A percentile compares a stretch with the other conserved stretches of the same genome.
Conservation (phyloP, 441 rosid species). For the Oxalis stricta region DNA sequence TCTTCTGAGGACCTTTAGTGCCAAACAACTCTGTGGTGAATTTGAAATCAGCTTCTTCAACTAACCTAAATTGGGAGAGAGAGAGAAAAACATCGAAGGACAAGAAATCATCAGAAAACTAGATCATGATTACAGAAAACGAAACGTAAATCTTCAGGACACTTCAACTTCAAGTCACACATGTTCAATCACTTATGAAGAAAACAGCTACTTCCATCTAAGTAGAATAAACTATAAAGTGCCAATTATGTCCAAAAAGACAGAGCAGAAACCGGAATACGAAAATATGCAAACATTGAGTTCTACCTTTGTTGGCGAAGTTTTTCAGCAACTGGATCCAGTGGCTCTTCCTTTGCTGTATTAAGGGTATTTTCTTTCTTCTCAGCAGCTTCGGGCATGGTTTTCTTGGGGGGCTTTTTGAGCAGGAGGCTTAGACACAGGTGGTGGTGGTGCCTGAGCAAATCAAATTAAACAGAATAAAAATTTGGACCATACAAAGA, state of each 20-base stretch:
- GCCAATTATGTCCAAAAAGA: too few species aligned
- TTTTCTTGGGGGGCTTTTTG: constrained; percentile 37
- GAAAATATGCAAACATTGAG: not conserved
- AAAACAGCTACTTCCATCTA: too few species aligned
- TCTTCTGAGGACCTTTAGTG: constrained; percentile 44
- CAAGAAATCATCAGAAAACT: too few species aligned
- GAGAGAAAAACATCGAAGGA: too few species aligned
- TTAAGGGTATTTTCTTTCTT: constrained; percentile 42
- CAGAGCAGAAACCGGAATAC: not conserved
- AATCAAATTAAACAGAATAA: constrained; percentile 1
- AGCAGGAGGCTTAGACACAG: constrained; percentile 29
- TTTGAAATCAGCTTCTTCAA: constrained; percentile 80
- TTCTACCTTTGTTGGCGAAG: constrained; percentile 70
- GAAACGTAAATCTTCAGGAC: too few species aligned
- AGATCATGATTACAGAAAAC: too few species aligned
- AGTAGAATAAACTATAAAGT: too few species aligned
- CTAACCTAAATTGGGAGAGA: constrained; percentile 47
- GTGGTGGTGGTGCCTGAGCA: constrained; percentile 34
- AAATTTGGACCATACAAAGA: not conserved
- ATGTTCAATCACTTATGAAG: too few species aligned
- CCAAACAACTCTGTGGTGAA: constrained; percentile 62
- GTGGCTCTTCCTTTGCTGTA: constrained; percentile 23
- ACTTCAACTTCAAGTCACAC: too few species aligned
- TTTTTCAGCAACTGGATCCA: constrained; percentile 68
- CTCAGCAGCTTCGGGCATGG: constrained; percentile 27